Percentiles rank a stretch among this genome's conserved stretches.
These are phyloP conservation scores for Byssothecium circinans DNA, from an alignment of 2,329 filamentous ascomycete species.

Conservation along the genomic window DNA sequence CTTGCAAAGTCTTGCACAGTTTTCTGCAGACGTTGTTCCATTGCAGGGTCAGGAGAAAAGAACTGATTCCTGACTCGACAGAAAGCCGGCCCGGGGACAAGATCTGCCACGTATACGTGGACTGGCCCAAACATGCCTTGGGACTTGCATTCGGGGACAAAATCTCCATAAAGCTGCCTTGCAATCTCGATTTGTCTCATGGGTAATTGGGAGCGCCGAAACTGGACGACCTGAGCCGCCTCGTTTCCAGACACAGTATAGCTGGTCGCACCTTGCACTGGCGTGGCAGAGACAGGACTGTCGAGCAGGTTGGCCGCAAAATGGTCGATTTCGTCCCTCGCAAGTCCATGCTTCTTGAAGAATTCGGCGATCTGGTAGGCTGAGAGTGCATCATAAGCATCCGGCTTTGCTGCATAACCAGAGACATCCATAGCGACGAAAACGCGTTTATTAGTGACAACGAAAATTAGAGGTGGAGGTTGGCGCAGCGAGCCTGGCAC, in stretches of 20 bases:
- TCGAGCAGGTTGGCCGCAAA: slow-evolving; percentile 15
- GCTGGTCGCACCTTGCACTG: slow-evolving; percentile 13
- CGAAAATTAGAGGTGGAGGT: too few species aligned
- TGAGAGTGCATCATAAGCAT: slow-evolving; percentile 18
- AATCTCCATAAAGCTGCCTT: slow-evolving; percentile 13
- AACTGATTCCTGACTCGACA: slow-evolving; percentile 14
- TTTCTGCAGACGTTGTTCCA: slow-evolving; percentile 10
- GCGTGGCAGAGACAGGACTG: slow-evolving; percentile 16
- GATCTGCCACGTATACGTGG: slow-evolving; percentile 7
- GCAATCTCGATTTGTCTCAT: slow-evolving; percentile 5
- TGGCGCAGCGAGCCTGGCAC: too few species aligned
- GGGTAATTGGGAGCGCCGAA: slow-evolving; percentile 12
- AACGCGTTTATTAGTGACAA: too few species aligned
- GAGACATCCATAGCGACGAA: too few species aligned
- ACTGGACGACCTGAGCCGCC: slow-evolving; percentile 10
- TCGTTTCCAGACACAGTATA: slow-evolving; percentile 16
- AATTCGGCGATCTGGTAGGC: slow-evolving; percentile 16
- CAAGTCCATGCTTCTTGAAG: slow-evolving; percentile 15
- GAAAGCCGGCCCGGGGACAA: slow-evolving; percentile 13
- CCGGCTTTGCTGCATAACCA: slow-evolving; percentile 14
- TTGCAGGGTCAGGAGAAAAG: slow-evolving; percentile 3
- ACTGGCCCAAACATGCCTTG: slow-evolving; percentile 9
- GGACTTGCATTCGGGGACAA: slow-evolving; percentile 12
- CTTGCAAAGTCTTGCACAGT: slow-evolving; percentile 14
- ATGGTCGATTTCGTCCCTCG: slow-evolving; percentile 15